Conservation (phyloP, 2,329 filamentous ascomycete species). For the Graphilbum sp. region DNA sequence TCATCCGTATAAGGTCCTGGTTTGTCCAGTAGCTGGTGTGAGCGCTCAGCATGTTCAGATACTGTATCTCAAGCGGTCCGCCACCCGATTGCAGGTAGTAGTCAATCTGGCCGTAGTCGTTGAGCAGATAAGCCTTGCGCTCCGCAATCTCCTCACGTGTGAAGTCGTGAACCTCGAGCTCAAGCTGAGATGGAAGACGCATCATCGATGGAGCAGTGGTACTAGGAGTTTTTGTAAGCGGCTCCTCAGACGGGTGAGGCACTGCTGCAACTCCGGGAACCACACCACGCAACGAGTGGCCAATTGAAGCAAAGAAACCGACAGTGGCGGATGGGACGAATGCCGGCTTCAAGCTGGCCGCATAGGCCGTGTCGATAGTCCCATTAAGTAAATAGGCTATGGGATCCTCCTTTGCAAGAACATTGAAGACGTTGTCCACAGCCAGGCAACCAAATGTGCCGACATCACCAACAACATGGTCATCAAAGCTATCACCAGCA, state of each 20-base stretch:
- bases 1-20: constrained; percentile 73
- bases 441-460: constrained; percentile 80
- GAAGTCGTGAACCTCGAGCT: constrained; percentile 92
- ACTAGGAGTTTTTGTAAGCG: constrained; percentile 17
- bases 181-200: constrained; percentile 50
- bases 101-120: constrained; percentile 94
- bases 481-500: constrained; percentile 36
- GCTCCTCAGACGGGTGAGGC: constrained; percentile 6
- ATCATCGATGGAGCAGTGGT: constrained; percentile 12
- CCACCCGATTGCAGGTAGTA: constrained; percentile 72
- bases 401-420: constrained; percentile 54
- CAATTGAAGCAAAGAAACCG: constrained; percentile 47
- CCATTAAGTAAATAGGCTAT: constrained; percentile 90
- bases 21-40: constrained; percentile 90
- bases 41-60: constrained; percentile 90
- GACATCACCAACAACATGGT: constrained; percentile 54
- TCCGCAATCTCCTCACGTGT: constrained; percentile 83
- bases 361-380: constrained; percentile 68
- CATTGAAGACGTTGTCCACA: constrained; percentile 92
- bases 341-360: constrained; percentile 58
- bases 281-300: constrained; percentile 44
- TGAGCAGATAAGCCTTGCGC: constrained; percentile 70
- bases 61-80: constrained; percentile 84
- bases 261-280: constrained; percentile 32
- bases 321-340: constrained; percentile 59